Conservation (phyloP, 208 protist species). For the Crithidia acanthocephali region DNA sequence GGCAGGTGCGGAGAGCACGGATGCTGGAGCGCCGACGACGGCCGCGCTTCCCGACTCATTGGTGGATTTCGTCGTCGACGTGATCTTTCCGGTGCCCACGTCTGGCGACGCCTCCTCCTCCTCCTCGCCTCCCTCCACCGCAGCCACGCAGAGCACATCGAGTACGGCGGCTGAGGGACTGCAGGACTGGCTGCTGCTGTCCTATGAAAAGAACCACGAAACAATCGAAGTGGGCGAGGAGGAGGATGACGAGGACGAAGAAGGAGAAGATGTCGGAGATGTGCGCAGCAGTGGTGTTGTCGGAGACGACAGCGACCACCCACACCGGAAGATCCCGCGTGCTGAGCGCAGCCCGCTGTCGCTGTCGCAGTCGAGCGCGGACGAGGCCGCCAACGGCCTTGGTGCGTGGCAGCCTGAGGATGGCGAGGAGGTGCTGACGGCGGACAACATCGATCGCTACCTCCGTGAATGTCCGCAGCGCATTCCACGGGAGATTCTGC, state of each 20-base stretch:
- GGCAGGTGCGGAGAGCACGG: no score
- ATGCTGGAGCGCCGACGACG: no score
- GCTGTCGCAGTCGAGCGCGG: background rate
- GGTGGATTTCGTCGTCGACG: conserved; percentile 85
- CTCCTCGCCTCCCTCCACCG: background rate
- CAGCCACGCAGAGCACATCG: conserved; percentile 6
- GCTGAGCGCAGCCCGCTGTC: background rate
- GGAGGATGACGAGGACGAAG: conserved; percentile 3
- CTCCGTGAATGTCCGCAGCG: conserved; percentile 63
- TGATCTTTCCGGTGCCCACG: conserved; percentile 66
- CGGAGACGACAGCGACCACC: background rate
- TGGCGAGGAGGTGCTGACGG: conserved; percentile 70
- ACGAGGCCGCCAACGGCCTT: conserved; percentile 19
- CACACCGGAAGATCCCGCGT: background rate
- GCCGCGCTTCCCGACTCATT: conserved; percentile 39
- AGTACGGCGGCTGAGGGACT: conserved; percentile 10
- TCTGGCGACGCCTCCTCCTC: background rate
- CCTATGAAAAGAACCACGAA: conserved; percentile 79
- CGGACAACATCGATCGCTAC: conserved; percentile 75
- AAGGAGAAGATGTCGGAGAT: conserved; percentile 7
- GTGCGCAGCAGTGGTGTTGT: background rate
- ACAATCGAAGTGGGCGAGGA: conserved; percentile 50
- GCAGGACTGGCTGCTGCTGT: conserved; percentile 75
- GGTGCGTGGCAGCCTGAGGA: conserved; percentile 40
- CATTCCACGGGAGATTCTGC: conserved; percentile 65